Conservation (phyloP, 2,329 filamentous ascomycete genomes). For the Neofusicoccum cordaticola region DNA sequence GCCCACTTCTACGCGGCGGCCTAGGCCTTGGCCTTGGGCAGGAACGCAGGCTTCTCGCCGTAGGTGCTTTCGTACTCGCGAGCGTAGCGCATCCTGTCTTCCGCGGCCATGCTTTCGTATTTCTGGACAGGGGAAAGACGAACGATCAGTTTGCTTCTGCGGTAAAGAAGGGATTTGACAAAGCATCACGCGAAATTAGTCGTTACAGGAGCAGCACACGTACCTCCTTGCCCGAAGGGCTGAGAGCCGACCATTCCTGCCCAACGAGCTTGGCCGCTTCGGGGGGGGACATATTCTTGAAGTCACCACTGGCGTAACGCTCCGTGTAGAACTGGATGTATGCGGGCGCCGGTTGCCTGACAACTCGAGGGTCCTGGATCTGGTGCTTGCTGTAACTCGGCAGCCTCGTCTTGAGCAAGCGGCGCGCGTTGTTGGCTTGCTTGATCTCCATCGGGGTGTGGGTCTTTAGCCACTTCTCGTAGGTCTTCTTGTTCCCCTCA, state of each 20-base stretch:
- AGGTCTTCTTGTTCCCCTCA: constrained; percentile 43
- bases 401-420: constrained; percentile 25
- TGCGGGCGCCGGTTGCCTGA: constrained; percentile 42
- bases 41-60: constrained; percentile 11
- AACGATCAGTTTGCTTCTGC: constrained; percentile 22
- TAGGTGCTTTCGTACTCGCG: constrained; percentile 33
- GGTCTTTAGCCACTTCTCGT: constrained; percentile 54
- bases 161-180: not conserved
- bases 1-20: not conserved
- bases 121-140: constrained; percentile 21
- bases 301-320: constrained; percentile 48
- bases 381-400: constrained; percentile 1
- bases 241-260: constrained; percentile 50
- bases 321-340: constrained; percentile 48
- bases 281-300: constrained; percentile 42
- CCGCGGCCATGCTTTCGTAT: constrained; percentile 27
- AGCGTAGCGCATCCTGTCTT: constrained; percentile 27
- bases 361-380: constrained; percentile 55
- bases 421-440: constrained; percentile 58
- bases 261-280: constrained; percentile 44
- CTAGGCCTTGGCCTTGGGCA: not conserved
- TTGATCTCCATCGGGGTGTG: constrained; percentile 58
- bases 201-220: constrained; percentile 1
- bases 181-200: not conserved
- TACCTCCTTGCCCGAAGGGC: constrained; percentile 49